Evolutionary conservation across 108 stramenopile species (phyloP), one percentile per base, ranked within the genome.

Genomic region (Cyclotella atomus): DNA sequence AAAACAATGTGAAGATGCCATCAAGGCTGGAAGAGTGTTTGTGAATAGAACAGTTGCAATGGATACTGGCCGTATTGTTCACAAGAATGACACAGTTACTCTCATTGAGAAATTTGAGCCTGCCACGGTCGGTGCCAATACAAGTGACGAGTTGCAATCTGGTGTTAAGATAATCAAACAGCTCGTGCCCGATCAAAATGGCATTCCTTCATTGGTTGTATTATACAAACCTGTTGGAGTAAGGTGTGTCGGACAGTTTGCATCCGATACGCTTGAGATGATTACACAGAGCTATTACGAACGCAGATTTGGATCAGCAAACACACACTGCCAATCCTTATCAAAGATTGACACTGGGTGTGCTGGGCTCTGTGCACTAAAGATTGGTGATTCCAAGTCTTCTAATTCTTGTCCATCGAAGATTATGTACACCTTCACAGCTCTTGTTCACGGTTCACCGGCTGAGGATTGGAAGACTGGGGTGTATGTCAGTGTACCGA

Each of bases 341-440:
- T 75, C 84, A 8, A 76, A 79, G 33, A 61, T 89, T n/a, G 88
- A 89, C 55, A 85, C 86, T 1, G 84, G 82, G 16, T 87, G 86
- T 60, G 30, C 68, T 21, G 89, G 89, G 14, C 43, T 89, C 2
- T 89, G 88, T 61, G 83, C 70, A 5, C 15, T 89, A 28, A 32
- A 34, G 27, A 59, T 35, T 28, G 14, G 19, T 24, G 25, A 19
- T 8, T 47, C 55, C 12, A 68, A 65, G 30, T 19, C 21, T n/a
- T 43, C 14, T 64, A 52, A 5, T 55, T 38, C 21, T 12, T 52
- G n/a, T n/a, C n/a, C 6, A 47, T 17, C 59, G 3, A 70, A 35
- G 45, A 38, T 87, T 38, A 16, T 5, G 14, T 82, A 85, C 50
- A 55, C 41, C 25, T 65, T 88, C 35, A 73, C 85, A 10, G 84